Evolutionary conservation across 2,329 filamentous ascomycete genomes (phyloP).

Genomic region (Fusarium papillatum): DNA sequence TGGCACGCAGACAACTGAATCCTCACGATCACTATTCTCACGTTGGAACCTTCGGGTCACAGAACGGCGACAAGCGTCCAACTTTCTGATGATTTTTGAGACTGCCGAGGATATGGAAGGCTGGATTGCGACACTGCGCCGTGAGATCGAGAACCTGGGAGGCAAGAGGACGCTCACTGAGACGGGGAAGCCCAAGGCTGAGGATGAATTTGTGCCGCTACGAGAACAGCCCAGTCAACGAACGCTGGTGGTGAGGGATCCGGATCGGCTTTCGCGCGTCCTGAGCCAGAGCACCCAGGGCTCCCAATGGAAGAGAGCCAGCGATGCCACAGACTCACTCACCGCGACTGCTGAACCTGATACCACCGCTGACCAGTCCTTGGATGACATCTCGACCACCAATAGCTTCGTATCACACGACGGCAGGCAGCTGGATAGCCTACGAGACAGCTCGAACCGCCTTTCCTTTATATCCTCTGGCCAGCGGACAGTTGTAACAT

Average conservation of each 20-base stretch:
- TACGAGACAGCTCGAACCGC: conserved; percentile 69
- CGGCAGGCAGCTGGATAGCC: conserved; percentile 68
- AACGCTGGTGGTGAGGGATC: conserved; percentile 62
- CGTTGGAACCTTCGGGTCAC: conserved; percentile 69
- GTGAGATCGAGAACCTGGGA: conserved; percentile 78
- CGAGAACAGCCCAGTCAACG: conserved; percentile 59
- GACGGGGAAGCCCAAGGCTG: conserved; percentile 65
- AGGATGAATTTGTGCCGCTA: conserved; percentile 51
- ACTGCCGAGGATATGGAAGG: conserved; percentile 80
- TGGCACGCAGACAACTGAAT: conserved; percentile 61
- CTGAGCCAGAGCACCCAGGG: conserved; percentile 34
- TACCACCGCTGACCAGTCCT: conserved; percentile 54
- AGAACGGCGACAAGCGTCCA: conserved; percentile 70
- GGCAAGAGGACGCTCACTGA: conserved; percentile 75
- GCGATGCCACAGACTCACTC: conserved; percentile 22
- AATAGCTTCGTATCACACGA: conserved; percentile 72
- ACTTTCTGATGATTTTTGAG: conserved; percentile 80
- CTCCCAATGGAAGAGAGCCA: conserved; percentile 23
- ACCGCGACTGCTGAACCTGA: conserved; percentile 40
- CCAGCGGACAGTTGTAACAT: conserved; percentile 72
- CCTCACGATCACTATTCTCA: conserved; percentile 72
- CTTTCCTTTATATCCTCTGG: conserved; percentile 72
- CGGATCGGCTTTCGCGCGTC: conserved; percentile 58
- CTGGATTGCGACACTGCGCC: conserved; percentile 79
- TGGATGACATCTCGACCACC: conserved; percentile 69